Evolutionary conservation across 2,329 filamentous ascomycete species (phyloP), one percentile per base, ranked within the genome.

Genomic region (Alternaria tenuissima): DNA sequence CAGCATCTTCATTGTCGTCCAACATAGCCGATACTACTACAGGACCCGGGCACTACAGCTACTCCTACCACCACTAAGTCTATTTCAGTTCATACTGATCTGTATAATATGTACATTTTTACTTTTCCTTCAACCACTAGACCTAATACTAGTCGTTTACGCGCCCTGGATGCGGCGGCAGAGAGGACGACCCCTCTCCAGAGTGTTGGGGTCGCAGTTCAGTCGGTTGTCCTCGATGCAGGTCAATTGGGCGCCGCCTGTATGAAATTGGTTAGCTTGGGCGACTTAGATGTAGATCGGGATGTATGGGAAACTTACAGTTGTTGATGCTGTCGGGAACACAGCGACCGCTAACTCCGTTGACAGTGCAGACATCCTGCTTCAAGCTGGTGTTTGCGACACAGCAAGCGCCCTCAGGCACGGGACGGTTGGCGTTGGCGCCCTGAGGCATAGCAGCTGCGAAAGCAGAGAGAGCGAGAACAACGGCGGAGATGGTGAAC

Each of bases 351-450:
- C 55, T 69, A 36, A 61, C 57, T 11, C 72, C 72, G 22, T 73
- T 73, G 34, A 73, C 68, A 16, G 67, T 70, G 63, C 72, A 74
- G 16, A 75, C 71, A 46, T 73, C 72, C 56, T 74, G 70, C 64
- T 74, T 73, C 62, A 73, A 61, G 46, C 63, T 68, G n/a, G 70
- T 68, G 60, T 68, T 70, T 5, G 72, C 61, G 3, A 63, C 54
- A 38, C 72, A 75, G 65, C 72, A 75, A 5, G 64, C 53, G 36
- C 72, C 72, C 2, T 43, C 66, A 9, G 71, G 61, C 12, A 75
- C 71, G 4, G 72, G 72, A 16, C 71, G 68, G 24, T 62, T 63
- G 30, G 55, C 66, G 18, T 74, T 74, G 47, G 57, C 46, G 32
- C 57, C 57, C 34, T 60, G 54, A 1, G 71, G 71, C 14, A 54